These are phyloP conservation scores for Fusarium transvaalense DNA, from an alignment of 2,329 filamentous ascomycete genomes.

Conservation along the genomic window DNA sequence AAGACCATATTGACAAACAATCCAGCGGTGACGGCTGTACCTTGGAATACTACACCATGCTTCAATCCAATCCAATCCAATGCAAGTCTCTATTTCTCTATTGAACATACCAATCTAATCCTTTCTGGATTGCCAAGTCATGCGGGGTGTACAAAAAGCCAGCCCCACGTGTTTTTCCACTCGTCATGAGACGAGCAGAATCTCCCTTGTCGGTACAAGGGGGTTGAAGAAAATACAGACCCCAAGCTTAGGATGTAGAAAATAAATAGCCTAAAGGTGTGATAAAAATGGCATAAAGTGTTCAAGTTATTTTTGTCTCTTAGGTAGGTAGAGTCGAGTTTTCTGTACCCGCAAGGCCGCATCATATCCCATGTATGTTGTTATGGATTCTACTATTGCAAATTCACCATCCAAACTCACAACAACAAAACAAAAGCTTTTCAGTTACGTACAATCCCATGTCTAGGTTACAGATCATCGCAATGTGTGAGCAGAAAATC, in stretches of 20 bases:
- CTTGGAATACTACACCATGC: background rate
- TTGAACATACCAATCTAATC: slow-evolving; percentile 2
- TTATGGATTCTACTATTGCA: background rate
- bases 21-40: slow-evolving; percentile 32
- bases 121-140: slow-evolving; percentile 9
- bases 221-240: too few relatives aligned
- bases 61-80: background rate
- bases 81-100: background rate
- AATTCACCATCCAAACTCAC: slow-evolving; percentile 1
- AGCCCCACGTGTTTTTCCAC: slow-evolving; percentile 28
- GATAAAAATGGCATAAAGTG: too few relatives aligned
- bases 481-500: slow-evolving; percentile 34
- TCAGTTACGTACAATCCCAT: slow-evolving; percentile 34
- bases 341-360: too few relatives aligned
- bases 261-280: too few relatives aligned
- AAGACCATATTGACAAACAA: slow-evolving; percentile 1
- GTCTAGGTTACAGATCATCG: background rate
- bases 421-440: slow-evolving; percentile 4
- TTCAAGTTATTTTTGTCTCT: too few relatives aligned
- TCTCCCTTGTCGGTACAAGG: slow-evolving; percentile 18
- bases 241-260: too few relatives aligned
- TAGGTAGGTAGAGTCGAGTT: too few relatives aligned
- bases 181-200: slow-evolving; percentile 41
- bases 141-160: background rate
- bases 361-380: slow-evolving; percentile 2